phyloP scores from a whole-genome alignment of 192 early-diverging fungal species.

The Podila epigama region DNA sequence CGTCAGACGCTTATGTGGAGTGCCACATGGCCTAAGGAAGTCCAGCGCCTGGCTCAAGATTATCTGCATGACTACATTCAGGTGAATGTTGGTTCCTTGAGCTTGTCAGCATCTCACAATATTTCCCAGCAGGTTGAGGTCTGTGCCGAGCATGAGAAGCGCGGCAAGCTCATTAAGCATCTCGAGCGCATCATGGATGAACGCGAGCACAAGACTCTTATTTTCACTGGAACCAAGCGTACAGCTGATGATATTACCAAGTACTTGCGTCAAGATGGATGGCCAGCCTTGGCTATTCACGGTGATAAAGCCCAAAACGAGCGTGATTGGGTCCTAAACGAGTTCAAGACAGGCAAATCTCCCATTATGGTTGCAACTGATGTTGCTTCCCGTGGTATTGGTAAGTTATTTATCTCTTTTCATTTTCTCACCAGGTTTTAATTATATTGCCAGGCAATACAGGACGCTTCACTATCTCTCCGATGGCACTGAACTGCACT shows the following conservation, averaged over 20 bases:
- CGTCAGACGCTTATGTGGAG: conserved; percentile 99
- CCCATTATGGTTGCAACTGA: conserved; percentile 99
- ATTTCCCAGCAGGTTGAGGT: conserved; percentile 94
- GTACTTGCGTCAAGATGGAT: conserved; percentile 88
- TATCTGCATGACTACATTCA: conserved; percentile 95
- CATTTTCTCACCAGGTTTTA: conserved; percentile 5
- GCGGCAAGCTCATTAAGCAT: conserved; percentile 77
- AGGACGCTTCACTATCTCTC: too few relatives aligned
- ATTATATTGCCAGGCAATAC: neutral
- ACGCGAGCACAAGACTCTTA: conserved; percentile 88
- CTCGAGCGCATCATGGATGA: conserved; percentile 86
- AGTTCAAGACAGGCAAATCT: conserved; percentile 87
- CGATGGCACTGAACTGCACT: too few relatives aligned
- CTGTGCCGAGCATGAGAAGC: conserved; percentile 86
- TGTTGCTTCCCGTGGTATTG: conserved; percentile 94
- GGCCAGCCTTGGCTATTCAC: conserved; percentile 93
- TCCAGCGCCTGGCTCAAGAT: conserved; percentile 89
- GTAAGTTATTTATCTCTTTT: conserved; percentile 61
- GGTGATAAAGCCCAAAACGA: conserved; percentile 96
- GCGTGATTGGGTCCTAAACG: conserved; percentile 94
- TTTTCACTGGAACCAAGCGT: conserved; percentile 96
- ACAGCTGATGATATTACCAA: conserved; percentile 90
- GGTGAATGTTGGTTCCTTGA: conserved; percentile 94
- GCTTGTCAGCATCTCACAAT: conserved; percentile 91
- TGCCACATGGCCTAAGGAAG: conserved; percentile 98